Percentiles rank a stretch among this genome's conserved stretches.
Conservation (phyloP, 805 yeast species). For the Yamadazyma akitaensis region DNA sequence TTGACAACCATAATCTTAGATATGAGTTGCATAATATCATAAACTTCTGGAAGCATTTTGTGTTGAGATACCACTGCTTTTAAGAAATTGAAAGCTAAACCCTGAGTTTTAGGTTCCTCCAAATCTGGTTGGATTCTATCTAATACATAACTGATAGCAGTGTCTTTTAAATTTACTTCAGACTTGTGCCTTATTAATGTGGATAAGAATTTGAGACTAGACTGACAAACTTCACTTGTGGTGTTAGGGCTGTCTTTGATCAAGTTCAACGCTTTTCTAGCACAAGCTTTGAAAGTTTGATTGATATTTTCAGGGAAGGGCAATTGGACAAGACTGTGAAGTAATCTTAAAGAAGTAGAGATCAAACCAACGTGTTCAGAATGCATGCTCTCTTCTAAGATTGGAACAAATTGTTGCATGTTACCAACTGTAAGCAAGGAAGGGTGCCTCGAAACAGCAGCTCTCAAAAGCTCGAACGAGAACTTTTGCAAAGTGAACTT, state of each 20-base stretch:
- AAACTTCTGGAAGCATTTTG: conserved; percentile 79
- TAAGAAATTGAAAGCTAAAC: conserved; percentile 80
- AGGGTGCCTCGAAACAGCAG: conserved; percentile 63
- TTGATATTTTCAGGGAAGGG: conserved; percentile 57
- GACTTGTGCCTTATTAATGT: conserved; percentile 67
- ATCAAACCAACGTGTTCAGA: conserved; percentile 79
- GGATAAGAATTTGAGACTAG: conserved; percentile 70
- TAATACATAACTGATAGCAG: conserved; percentile 70
- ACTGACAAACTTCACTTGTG: conserved; percentile 74
- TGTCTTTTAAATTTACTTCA: conserved; percentile 61
- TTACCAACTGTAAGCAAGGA: conserved; percentile 56
- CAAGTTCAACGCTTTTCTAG: conserved; percentile 57
- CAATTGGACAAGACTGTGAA: conserved; percentile 57
- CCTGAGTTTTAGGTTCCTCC: conserved; percentile 85
- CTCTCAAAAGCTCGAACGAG: conserved; percentile 70
- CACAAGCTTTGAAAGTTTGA: conserved; percentile 52
- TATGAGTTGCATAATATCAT: conserved; percentile 80
- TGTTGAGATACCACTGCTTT: conserved; percentile 74
- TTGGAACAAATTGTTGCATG: conserved; percentile 71
- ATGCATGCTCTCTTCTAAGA: conserved; percentile 55
- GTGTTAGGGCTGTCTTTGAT: conserved; percentile 77
- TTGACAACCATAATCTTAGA: conserved; percentile 86
- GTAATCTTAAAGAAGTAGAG: conserved; percentile 59
- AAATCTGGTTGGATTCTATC: conserved; percentile 78
- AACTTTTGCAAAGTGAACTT: conserved; percentile 66